Conservation (phyloP, 805 yeast species). For the Tetrapisispora fleetii region DNA sequence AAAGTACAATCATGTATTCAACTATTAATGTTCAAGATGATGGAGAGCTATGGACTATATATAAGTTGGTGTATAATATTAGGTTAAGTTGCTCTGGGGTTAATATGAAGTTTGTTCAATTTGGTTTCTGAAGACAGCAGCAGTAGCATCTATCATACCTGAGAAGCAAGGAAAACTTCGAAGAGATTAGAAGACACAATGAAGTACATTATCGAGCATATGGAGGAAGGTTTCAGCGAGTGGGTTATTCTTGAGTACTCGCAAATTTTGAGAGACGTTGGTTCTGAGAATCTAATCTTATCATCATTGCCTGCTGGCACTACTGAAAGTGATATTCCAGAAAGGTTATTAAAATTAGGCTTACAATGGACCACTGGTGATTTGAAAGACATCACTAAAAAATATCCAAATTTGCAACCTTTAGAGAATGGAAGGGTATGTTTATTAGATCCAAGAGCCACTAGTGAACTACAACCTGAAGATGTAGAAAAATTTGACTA, state of each 20-base stretch:
- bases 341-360: constrained; percentile 46
- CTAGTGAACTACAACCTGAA: constrained; percentile 56
- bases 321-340: constrained; percentile 55
- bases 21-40: background rate
- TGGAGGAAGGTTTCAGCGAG: constrained; percentile 94
- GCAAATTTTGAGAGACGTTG: constrained; percentile 76
- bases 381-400: constrained; percentile 36
- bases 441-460: constrained; percentile 82
- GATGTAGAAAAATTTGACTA: constrained; percentile 65
- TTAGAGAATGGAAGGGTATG: constrained; percentile 48
- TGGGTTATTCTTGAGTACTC: constrained; percentile 89
- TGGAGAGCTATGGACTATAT: too few relatives aligned
- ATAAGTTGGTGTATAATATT: too few relatives aligned
- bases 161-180: too few relatives aligned
- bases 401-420: constrained; percentile 37
- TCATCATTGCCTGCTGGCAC: constrained; percentile 66
- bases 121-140: too few relatives aligned
- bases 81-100: too few relatives aligned
- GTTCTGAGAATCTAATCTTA: constrained; percentile 60
- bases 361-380: constrained; percentile 78
- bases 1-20: background rate
- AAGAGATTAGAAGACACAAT: constrained; percentile 27
- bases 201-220: constrained; percentile 93
- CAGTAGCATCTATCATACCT: too few relatives aligned
- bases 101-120: too few relatives aligned